Conservation (phyloP, 2,329 filamentous ascomycete genomes). For the Emergomyces orientalis region DNA sequence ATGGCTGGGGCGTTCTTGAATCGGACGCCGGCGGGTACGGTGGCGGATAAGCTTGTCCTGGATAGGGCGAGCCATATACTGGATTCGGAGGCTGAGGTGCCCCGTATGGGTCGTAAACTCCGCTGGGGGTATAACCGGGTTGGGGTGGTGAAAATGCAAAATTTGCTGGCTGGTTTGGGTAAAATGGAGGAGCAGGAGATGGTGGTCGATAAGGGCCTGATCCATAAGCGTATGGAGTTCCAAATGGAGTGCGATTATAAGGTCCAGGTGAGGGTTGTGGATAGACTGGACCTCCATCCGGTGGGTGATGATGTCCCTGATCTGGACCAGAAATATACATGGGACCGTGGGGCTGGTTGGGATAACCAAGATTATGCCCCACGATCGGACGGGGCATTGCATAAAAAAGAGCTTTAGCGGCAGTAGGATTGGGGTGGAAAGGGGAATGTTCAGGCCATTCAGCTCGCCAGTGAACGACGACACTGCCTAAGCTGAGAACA, state of each 20-base stretch:
- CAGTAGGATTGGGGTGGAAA: constrained; percentile 54
- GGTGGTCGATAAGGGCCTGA: constrained; percentile 25
- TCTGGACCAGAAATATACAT: constrained; percentile 15
- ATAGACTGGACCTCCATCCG: constrained; percentile 11
- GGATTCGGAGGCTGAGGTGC: constrained; percentile 16
- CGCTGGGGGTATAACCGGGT: constrained; percentile 16
- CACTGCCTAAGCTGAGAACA: constrained; percentile 58
- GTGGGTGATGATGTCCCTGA: constrained; percentile 13
- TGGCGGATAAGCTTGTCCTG: constrained; percentile 18
- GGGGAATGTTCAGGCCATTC: constrained; percentile 71
- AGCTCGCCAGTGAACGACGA: constrained; percentile 69
- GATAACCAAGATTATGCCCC: constrained; percentile 16
- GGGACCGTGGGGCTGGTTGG: constrained; percentile 11
- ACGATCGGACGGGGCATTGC: constrained; percentile 22
- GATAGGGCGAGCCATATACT: constrained; percentile 20
- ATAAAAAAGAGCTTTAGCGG: constrained; percentile 34
- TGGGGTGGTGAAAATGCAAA: constrained; percentile 20
- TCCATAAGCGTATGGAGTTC: constrained; percentile 24
- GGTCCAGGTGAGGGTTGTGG: constrained; percentile 21
- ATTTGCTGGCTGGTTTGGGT: constrained; percentile 16
- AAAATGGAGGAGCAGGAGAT: constrained; percentile 22
- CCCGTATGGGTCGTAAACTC: constrained; percentile 16
- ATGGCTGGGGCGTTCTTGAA: constrained; percentile 15
- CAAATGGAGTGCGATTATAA: constrained; percentile 26
- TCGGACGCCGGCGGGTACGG: constrained; percentile 17